phyloP scores from a whole-genome alignment of 2,329 filamentous ascomycete species.

The Phaeoacremonium minimum region DNA sequence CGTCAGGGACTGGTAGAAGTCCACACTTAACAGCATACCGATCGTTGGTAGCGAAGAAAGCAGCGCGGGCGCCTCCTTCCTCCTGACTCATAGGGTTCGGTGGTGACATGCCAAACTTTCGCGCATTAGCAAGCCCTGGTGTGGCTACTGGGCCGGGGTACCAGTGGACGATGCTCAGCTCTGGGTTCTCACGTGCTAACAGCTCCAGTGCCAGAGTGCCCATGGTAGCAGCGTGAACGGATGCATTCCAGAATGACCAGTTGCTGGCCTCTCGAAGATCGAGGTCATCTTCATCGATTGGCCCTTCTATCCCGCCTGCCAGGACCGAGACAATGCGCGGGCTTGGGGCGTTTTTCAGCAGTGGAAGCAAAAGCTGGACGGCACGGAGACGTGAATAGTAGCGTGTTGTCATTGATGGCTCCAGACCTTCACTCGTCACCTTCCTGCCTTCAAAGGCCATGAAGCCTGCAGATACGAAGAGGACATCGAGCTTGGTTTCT shows the following conservation, averaged over 20 bases:
- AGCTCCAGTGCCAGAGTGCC: slow-evolving; percentile 42
- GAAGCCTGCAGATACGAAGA: slow-evolving; percentile 30
- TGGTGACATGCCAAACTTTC: slow-evolving; percentile 1
- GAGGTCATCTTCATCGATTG: slow-evolving; percentile 37
- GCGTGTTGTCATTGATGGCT: slow-evolving; percentile 40
- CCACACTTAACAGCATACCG: slow-evolving; percentile 1
- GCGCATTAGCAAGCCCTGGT: background rate
- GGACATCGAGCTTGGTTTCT: slow-evolving; percentile 27
- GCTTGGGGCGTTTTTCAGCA: slow-evolving; percentile 29
- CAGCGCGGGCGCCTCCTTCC: slow-evolving; percentile 1
- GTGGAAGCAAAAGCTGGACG: slow-evolving; percentile 42
- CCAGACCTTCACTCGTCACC: slow-evolving; percentile 49
- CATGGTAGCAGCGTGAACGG: slow-evolving; percentile 39
- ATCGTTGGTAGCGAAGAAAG: slow-evolving; percentile 3
- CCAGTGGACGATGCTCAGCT: slow-evolving; percentile 25
- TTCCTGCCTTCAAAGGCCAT: slow-evolving; percentile 22
- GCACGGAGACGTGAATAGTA: slow-evolving; percentile 51
- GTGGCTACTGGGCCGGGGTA: slow-evolving; percentile 22
- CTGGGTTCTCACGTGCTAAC: slow-evolving; percentile 35
- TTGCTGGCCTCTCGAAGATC: slow-evolving; percentile 29
- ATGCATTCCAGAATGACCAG: slow-evolving; percentile 25
- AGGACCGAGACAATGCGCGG: slow-evolving; percentile 46
- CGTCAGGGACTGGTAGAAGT: background rate
- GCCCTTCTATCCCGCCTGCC: slow-evolving; percentile 40
- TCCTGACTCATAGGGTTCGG: slow-evolving; percentile 2